phyloP scores from a whole-genome alignment of 495 filamentous ascomycete genomes.

The Penicillium lagena region DNA sequence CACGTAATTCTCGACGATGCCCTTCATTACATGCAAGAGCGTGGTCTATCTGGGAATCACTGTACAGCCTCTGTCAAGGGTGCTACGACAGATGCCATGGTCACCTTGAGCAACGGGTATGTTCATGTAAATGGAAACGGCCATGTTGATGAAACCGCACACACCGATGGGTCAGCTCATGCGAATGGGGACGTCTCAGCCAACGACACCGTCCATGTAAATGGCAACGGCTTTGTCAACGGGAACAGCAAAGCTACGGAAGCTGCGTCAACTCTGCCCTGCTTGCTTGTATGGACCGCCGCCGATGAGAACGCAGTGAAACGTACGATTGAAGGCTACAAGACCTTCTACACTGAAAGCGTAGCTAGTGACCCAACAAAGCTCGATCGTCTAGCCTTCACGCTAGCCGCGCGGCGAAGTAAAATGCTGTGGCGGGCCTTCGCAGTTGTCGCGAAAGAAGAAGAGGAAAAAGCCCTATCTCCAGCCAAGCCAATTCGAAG shows the following conservation, averaged over 20 bases:
- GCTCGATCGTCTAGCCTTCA: not conserved
- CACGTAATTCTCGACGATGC: constrained; percentile 31
- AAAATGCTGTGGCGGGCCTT: not conserved
- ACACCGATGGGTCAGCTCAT: no score
- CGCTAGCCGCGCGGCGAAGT: not conserved
- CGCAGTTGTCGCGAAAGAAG: not conserved
- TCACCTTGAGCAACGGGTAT: no score
- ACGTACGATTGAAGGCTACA: not conserved
- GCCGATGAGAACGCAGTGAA: not conserved
- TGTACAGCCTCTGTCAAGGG: not conserved
- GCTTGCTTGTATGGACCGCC: not conserved
- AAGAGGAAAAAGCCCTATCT: not conserved
- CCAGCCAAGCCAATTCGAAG: not conserved
- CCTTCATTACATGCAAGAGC: constrained; percentile 6
- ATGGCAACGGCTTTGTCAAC: not conserved
- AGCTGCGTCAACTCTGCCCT: no score
- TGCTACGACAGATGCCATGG: no score
- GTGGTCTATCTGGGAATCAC: constrained; percentile 8
- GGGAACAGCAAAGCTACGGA: no score
- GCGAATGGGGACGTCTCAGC: no score
- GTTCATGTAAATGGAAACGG: no score
- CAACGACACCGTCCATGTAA: not conserved
- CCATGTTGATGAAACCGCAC: no score
- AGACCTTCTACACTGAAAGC: not conserved
- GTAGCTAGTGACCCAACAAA: not conserved